Evolutionary conservation across 495 filamentous ascomycete species (phyloP).

Genomic region (Xylaria scruposa): DNA sequence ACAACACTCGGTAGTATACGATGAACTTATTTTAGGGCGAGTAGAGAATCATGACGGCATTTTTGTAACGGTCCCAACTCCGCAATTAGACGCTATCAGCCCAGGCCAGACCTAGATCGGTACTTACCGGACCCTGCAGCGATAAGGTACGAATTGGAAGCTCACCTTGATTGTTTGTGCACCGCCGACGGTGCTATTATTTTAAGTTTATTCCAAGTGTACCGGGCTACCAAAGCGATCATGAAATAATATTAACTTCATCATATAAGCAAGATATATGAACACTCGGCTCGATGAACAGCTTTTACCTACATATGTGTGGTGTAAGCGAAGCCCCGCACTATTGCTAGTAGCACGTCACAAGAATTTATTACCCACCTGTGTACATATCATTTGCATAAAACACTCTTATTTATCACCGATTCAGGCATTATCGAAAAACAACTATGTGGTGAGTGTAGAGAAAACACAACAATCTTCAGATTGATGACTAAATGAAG

Average conservation of each 20-base stretch:
- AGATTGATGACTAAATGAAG: neutral
- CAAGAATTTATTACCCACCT: neutral
- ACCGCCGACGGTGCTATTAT: neutral
- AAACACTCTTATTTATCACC: neutral
- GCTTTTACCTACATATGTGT: too few relatives aligned
- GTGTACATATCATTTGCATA: too few relatives aligned
- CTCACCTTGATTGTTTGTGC: neutral
- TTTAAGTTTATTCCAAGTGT: neutral
- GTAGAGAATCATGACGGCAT: neutral
- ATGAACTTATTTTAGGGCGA: neutral
- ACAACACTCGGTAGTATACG: neutral
- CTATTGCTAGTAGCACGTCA: too few relatives aligned
- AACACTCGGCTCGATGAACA: neutral
- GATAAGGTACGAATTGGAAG: neutral
- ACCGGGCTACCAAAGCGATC: neutral
- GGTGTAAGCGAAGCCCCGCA: too few relatives aligned
- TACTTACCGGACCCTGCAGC: neutral
- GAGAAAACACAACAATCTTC: neutral
- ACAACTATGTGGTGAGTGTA: neutral
- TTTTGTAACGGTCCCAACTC: neutral
- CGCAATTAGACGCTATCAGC: neutral
- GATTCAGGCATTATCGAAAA: neutral
- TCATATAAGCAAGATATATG: neutral
- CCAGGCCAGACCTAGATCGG: neutral
- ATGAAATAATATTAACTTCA: neutral